These are phyloP conservation scores for Pseudogymnoascus sp. DNA, from an alignment of 2,329 filamentous ascomycete genomes.

Conservation along the genomic window DNA sequence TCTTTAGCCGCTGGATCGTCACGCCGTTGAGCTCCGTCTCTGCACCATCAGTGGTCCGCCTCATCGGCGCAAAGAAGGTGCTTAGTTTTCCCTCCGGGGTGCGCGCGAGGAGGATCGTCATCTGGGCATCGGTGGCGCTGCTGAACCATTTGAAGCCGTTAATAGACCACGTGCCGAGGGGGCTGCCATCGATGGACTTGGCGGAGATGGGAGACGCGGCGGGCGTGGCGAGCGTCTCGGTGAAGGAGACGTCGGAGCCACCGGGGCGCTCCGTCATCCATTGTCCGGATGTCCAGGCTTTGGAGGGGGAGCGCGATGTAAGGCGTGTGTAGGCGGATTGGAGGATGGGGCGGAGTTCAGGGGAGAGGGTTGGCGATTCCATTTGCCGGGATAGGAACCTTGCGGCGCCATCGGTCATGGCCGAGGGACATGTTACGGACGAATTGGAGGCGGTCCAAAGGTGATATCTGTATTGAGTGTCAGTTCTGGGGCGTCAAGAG, in stretches of 20 bases:
- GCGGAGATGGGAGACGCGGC: constrained; percentile 20
- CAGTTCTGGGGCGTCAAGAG: constrained; percentile 12
- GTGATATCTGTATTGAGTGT: constrained; percentile 10
- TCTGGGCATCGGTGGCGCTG: constrained; percentile 56
- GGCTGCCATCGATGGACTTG: constrained; percentile 20
- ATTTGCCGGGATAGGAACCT: constrained; percentile 42
- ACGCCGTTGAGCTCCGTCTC: constrained; percentile 55
- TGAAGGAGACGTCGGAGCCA: constrained; percentile 60
- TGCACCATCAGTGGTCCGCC: constrained; percentile 25
- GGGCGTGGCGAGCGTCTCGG: constrained; percentile 51
- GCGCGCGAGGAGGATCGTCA: constrained; percentile 56
- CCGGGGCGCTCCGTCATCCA: constrained; percentile 71
- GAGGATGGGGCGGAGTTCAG: constrained; percentile 36
- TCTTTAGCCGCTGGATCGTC: constrained; percentile 60
- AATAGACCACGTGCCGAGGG: constrained; percentile 51
- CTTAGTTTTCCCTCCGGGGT: constrained; percentile 46
- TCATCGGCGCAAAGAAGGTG: constrained; percentile 58
- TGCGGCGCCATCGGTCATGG: constrained; percentile 59
- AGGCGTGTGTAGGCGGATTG: constrained; percentile 46
- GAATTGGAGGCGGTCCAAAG: not conserved
- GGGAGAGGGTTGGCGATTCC: constrained; percentile 20
- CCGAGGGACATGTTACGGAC: constrained; percentile 45
- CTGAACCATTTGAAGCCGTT: constrained; percentile 68
- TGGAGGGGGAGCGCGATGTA: constrained; percentile 40
- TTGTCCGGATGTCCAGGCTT: constrained; percentile 63